phyloP scores from a whole-genome alignment of 371 early-diverging fungal species.

The Syncephalastrum contaminatum region DNA sequence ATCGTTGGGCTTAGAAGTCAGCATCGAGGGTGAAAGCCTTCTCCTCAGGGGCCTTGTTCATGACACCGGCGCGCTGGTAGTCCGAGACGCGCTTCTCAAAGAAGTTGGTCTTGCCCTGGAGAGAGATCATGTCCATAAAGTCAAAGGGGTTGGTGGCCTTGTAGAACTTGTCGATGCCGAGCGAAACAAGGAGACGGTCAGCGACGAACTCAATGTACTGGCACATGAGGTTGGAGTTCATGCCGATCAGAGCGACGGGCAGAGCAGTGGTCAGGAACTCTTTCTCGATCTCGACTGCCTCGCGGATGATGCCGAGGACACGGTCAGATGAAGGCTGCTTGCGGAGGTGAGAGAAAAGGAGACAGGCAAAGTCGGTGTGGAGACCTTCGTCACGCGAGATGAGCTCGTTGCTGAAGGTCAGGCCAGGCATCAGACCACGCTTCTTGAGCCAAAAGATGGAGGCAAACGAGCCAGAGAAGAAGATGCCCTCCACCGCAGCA shows the following conservation, averaged over 20 bases:
- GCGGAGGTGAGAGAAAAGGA: constrained; percentile 87
- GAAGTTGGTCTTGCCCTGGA: constrained; percentile 99
- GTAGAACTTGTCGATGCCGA: constrained; percentile 90
- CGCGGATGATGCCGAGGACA: constrained; percentile 82
- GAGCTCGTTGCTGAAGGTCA: constrained; percentile 99
- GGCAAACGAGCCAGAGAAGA: constrained; percentile 99
- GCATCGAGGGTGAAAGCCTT: constrained; percentile 82
- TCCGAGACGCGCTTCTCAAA: constrained; percentile 99
- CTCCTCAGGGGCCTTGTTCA: constrained; percentile 67
- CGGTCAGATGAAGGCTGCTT: constrained; percentile 76
- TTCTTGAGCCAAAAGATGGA: constrained; percentile 99
- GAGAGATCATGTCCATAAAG: constrained; percentile 99
- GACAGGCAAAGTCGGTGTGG: constrained; percentile 99
- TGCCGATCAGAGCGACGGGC: constrained; percentile 97
- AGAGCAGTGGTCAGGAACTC: constrained; percentile 96
- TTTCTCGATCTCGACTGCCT: constrained; percentile 97
- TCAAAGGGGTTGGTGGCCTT: constrained; percentile 97
- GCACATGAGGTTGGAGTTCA: constrained; percentile 97
- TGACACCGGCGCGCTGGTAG: constrained; percentile 98
- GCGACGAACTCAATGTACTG: constrained; percentile 99
- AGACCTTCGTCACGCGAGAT: constrained; percentile 99
- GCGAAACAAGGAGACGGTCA: constrained; percentile 92
- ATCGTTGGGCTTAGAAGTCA: constrained; percentile 65
- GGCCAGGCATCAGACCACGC: constrained; percentile 99
- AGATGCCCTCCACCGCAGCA: constrained; percentile 99